Base-by-base conservation (phyloP, 2,329 filamentous ascomycete genomes). In the Chlorencoelia australis region DNA sequence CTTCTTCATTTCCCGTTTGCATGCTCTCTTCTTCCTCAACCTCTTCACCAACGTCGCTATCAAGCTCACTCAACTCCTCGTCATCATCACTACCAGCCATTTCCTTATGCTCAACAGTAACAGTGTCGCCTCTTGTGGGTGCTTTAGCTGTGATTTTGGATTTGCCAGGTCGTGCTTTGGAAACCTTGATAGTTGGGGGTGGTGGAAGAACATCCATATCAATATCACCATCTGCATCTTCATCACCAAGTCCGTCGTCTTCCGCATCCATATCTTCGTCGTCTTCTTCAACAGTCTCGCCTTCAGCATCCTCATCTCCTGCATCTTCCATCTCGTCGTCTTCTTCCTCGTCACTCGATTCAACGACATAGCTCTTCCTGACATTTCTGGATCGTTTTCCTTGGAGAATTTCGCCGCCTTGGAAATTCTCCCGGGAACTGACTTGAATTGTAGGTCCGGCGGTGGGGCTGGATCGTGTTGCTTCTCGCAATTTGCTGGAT, bases 21-120 rank as follows among this genome's bases (percentile, higher is more conserved):
- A 50, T 50, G 11, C 68, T 67, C 31, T 70, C 69, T 29, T 71
- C 69, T 18, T 65, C 61, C 14, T 67, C 66, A 28, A 65, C 62
- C 16, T 69, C 68, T 20, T 68, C 66, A 7, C 55, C 59, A 28
- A 53, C 14, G 16, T 53, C 49, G 16, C 55, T 52, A 21, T 55
- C 54, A 11, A 58, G 39, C 13, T 56, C 54, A 35, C 53, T 57
- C 36, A 58, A 41, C 21, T 58, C 55, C 22, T 59, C 57, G 29
- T 59, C 55, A 39, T 59, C 56, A 30, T 58, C 55, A 28, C 52
- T 48, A 28, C 44, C 40, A 7, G 49, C 46, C 21, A 49, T 36
- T 20, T 54, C 53, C 26, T 58, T 55, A 22, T 53, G 49, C 37
- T 57, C 52, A 11, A 54, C 52, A 9, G 44, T 42, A 28, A 44